These are phyloP conservation scores for Nicotiana attenuata DNA, from an alignment of 257 asterid species.

Conservation along the genomic window DNA sequence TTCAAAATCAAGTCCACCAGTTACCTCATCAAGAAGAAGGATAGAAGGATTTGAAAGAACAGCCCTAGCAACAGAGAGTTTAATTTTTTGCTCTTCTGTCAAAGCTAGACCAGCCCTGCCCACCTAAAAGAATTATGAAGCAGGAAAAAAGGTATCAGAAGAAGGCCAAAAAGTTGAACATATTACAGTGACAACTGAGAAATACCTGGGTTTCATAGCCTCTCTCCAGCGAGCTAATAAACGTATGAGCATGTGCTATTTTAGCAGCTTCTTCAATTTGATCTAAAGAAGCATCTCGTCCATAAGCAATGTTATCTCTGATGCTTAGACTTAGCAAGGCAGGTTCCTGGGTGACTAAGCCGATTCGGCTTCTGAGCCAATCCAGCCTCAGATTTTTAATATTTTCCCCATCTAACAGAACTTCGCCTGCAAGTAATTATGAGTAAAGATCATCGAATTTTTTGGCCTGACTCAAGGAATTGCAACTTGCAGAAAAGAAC, in stretches of 20 bases:
- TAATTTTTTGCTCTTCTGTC: slow-evolving; percentile 97
- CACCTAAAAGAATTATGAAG: slow-evolving; percentile 48
- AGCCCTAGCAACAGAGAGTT: slow-evolving; percentile 96
- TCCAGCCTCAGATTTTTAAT: slow-evolving; percentile 90
- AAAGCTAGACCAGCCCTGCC: slow-evolving; percentile 77
- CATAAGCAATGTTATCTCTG: slow-evolving; percentile 95
- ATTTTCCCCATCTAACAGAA: slow-evolving; percentile 97
- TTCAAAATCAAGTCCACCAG: slow-evolving; percentile 99
- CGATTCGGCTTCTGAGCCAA: slow-evolving; percentile 97
- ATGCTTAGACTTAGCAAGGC: slow-evolving; percentile 95
- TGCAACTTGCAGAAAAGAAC: neutral
- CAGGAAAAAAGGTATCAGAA: slow-evolving; percentile 4
- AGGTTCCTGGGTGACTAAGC: slow-evolving; percentile 98
- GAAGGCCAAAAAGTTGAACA: slow-evolving; percentile 9
- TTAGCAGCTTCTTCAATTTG: slow-evolving; percentile 99
- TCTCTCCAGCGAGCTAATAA: slow-evolving; percentile 86
- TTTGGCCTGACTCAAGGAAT: neutral
- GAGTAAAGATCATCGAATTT: neutral
- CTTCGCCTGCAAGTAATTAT: slow-evolving; percentile 71
- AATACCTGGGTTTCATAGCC: slow-evolving; percentile 94
- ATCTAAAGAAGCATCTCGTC: slow-evolving; percentile 79
- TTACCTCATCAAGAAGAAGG: slow-evolving; percentile 95
- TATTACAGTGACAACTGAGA: slow-evolving; percentile 9
- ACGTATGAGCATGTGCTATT: slow-evolving; percentile 98
- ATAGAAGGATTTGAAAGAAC: slow-evolving; percentile 93